Base-by-base conservation (phyloP, 176 grass and related monocot species). In the Saccharum spontaneum region DNA sequence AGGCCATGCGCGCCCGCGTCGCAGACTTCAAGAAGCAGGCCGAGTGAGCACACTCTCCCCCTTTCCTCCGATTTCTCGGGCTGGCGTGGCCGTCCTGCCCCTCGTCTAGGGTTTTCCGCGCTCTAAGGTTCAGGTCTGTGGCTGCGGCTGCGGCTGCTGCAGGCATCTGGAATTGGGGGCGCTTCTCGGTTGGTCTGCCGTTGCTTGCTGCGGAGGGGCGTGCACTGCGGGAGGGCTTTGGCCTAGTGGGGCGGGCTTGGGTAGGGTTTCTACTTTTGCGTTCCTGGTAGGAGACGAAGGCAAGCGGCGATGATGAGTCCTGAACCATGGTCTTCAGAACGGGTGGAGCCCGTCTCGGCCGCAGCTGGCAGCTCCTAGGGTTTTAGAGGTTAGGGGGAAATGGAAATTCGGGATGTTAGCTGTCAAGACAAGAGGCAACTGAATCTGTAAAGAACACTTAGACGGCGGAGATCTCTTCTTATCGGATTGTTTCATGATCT, bases 1-100 rank as follows among this genome's bases (percentile, higher is more conserved):
- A 77, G 78, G 85, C 91, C 69, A 85, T 98, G 57, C 81, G 81
- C 48, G 89, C 88, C 55, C 93, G 89, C 75, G 77, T 91, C 41
- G 74, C 74, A 10, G 90, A 94, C 73, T 98, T 98, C 86, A 95
- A 89, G 86, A 80, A 91, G 86, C 85, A 93, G 87, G 96, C 96
- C 26, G 93, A 91, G 96, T 96, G 76, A 90, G 85, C 46, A 78
- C 68, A 1, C 26, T 44, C 52, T 59, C 64, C 71, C 24, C 50
- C 36, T 4, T 13, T n/a, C 17, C 24, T 49, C 69, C 36, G 0
- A 64, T 59, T 24, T 28, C 15, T 34, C 8, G 16, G 16, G n/a
- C 49, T 70, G 76, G 50, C 31, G 40, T 18, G 62, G 48, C 12
- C 31, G 64, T 4, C 26, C 45, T 10, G 18, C 10, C 20, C 26